Conservation (phyloP, 495 filamentous ascomycete genomes). For the Lasiosphaeria miniovina region DNA sequence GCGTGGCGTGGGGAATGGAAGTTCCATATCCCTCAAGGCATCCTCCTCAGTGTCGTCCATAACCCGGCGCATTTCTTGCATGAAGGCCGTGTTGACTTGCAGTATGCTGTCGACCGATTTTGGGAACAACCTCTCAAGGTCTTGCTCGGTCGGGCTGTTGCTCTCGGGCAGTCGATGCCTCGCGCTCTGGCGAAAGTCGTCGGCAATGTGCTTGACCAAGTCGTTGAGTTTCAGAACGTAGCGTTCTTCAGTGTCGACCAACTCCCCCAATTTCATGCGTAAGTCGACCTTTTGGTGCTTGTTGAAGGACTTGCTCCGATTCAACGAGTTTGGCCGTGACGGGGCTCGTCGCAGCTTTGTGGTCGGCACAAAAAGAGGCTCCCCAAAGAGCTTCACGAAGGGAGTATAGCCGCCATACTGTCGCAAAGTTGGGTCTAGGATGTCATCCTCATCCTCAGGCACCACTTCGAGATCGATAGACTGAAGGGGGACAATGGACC, state of each 20-base stretch:
- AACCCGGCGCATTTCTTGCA: conserved; percentile 67
- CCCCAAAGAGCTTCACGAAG: conserved; percentile 73
- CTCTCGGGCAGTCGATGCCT: conserved; percentile 55
- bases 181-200: conserved; percentile 69
- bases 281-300: conserved; percentile 79
- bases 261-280: conserved; percentile 83
- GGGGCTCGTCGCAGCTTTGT: conserved; percentile 82
- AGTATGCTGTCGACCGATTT: conserved; percentile 72
- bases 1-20: conserved; percentile 31
- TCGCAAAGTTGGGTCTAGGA: conserved; percentile 55
- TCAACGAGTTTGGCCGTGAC: conserved; percentile 76
- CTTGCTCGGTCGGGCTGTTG: conserved; percentile 68
- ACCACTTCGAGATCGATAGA: conserved; percentile 49
- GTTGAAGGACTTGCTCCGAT: conserved; percentile 67
- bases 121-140: conserved; percentile 76
- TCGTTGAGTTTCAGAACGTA: conserved; percentile 85
- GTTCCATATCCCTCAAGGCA: conserved; percentile 64
- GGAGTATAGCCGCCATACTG: conserved; percentile 73
- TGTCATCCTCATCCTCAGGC: conserved; percentile 56
- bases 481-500: conserved; percentile 61
- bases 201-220: conserved; percentile 69
- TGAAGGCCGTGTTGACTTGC: conserved; percentile 72
- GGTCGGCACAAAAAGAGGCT: conserved; percentile 81
- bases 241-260: conserved; percentile 89
- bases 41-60: conserved; percentile 82